Evolutionary conservation across 2,329 filamentous ascomycete species (phyloP), one percentile per base, ranked within the genome.

Genomic region (Coniochaeta sp.): DNA sequence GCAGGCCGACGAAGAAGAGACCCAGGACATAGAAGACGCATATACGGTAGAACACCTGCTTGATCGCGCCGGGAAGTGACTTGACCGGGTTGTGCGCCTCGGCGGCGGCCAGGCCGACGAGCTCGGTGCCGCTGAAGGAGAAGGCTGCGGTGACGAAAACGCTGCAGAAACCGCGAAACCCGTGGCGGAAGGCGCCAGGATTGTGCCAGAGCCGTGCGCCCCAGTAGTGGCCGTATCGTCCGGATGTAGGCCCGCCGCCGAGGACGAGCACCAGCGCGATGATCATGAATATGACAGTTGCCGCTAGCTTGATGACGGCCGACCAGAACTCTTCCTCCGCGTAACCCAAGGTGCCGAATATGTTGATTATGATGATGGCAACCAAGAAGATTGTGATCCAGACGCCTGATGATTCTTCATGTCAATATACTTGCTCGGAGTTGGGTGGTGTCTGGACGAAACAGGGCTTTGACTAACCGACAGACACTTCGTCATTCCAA

Each of bases 51-150:
- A 80, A 81, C 34, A 81, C 89, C 73, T 93, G 90, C 77, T 92
- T 93, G 68, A 92, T 85, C 1, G 91, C 90, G 24, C 85, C 87
- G 0, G 91, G 91, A 0, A 96, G 80, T 0, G 87, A 84, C 70
- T 89, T 86, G 63, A 84, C 81, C 0, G 88, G 88, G 67, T 89
- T 89, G 4, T 71, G 73, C 0, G 86, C 83, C 73, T 90, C 88
- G 14, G 87, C 88, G 4, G 88, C 88, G 5, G 87, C 86, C 9
- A 90, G 80, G 68, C 87, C 88, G 54, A 89, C 86, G 5, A 88
- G 75, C 69, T 89, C 87, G 1, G 87, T 88, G 12, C 87, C 87
- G 2, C 85, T 81, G 64, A 88, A 89, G 40, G 87, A 77, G 67
- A 89, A 89, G 14, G 87, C 87, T 5, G 87, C 87, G 1, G 84